Evolutionary conservation across 2,329 filamentous ascomycete genomes (phyloP).

Genomic region (Geosmithia flava): DNA sequence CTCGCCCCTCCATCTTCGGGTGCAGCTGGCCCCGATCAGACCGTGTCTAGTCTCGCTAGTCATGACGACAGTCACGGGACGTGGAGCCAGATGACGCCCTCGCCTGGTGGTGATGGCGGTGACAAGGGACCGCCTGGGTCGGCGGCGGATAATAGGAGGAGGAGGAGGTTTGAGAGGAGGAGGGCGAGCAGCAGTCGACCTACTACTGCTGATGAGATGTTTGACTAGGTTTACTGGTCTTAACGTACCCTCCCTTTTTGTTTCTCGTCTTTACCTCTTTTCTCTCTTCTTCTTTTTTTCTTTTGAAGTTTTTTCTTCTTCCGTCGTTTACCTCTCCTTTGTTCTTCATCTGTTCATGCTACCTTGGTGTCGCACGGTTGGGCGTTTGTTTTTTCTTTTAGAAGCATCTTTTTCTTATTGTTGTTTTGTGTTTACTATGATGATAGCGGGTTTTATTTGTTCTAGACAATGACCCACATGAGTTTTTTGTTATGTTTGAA

Average conservation of each 20-base stretch:
- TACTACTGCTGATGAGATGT: slow-evolving; percentile 20
- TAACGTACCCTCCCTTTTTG: too few relatives aligned
- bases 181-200: slow-evolving; percentile 23
- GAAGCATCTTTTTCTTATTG: neutral
- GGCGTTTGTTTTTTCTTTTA: neutral
- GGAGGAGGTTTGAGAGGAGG: slow-evolving; percentile 42
- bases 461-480: too few relatives aligned
- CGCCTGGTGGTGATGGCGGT: slow-evolving; percentile 24
- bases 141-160: slow-evolving; percentile 37
- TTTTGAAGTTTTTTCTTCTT: too few relatives aligned
- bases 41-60: slow-evolving; percentile 35
- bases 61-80: slow-evolving; percentile 35
- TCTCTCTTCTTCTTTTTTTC: neutral
- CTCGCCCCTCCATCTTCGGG: too few relatives aligned
- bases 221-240: slow-evolving; percentile 14
- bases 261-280: too few relatives aligned
- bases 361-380: neutral
- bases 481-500: too few relatives aligned
- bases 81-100: slow-evolving; percentile 40
- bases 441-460: too few relatives aligned
- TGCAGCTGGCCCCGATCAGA: slow-evolving; percentile 14
- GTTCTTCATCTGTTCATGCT: neutral
- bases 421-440: too few relatives aligned
- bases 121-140: slow-evolving; percentile 15
- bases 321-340: too few relatives aligned